Evolutionary conservation across 495 filamentous ascomycete genomes (phyloP).

Genomic region (Extremus antarcticus): DNA sequence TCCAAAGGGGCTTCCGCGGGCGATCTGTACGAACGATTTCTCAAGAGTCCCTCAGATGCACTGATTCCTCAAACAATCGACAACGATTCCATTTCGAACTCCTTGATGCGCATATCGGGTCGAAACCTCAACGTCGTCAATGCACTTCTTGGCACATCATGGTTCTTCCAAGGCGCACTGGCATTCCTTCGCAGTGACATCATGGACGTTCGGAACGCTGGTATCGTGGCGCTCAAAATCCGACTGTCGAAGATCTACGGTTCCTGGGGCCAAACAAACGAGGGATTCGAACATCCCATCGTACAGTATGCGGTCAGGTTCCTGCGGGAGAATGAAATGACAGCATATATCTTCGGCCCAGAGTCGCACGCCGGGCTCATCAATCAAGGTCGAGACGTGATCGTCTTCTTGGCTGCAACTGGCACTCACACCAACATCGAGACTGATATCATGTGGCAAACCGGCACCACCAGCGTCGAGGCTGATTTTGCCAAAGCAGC

Average conservation of each 20-base stretch:
- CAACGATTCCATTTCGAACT: neutral
- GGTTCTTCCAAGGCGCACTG: conserved; percentile 48
- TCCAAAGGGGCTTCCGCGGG: neutral
- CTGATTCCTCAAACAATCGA: neutral
- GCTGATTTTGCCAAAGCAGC: conserved; percentile 72
- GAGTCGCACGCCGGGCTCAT: conserved; percentile 90
- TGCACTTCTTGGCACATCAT: conserved; percentile 45
- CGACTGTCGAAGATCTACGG: conserved; percentile 57
- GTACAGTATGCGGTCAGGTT: conserved; percentile 53
- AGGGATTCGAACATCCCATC: conserved; percentile 34
- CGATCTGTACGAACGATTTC: conserved; percentile 5
- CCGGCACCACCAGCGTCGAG: conserved; percentile 71
- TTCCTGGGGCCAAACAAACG: conserved; percentile 32
- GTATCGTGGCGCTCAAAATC: conserved; percentile 57
- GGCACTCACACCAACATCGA: conserved; percentile 57
- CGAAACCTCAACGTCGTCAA: conserved; percentile 12
- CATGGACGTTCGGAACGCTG: conserved; percentile 77
- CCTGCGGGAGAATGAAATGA: conserved; percentile 55
- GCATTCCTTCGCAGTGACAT: conserved; percentile 55
- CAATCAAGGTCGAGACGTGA: conserved; percentile 64
- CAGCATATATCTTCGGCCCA: conserved; percentile 80
- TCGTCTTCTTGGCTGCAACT: conserved; percentile 81
- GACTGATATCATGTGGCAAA: conserved; percentile 76
- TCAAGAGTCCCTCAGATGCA: conserved; percentile 7
- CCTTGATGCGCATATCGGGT: neutral